Base-by-base conservation (phyloP, 768 basidiomycete genomes). In the Termitomyces sp. region DNA sequence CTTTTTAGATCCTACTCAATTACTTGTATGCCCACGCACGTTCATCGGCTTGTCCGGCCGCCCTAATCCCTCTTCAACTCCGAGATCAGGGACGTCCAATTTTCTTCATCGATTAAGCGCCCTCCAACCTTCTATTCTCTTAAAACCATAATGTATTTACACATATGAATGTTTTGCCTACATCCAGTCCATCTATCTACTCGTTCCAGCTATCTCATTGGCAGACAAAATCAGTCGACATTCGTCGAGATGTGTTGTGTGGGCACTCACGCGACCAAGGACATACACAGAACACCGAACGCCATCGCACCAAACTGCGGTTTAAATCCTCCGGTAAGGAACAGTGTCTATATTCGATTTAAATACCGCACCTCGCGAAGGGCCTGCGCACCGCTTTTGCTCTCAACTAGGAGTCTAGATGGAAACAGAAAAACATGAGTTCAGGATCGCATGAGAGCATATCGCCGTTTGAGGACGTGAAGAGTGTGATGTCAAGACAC, bases 271-370 rank as follows among this genome's bases (percentile, higher is more conserved):
- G 91, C 91, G 68, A 93, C 91, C 67, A 89, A 69, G 70, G 92
- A 87, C 93, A 96, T 96, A 77, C 92, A 94, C 67, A 81, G 68
- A 62, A 95, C 93, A 30, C 93, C 93, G 69, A 96, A 81, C 47
- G 83, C 83, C 93, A 96, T 95, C 57, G 92, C 93, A 57, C 79
- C 87, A 73, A 95, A 94, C 92, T 95, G 70, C 59, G 62, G 70
- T 60, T 46, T 37, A 42, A 55, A 45, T 34, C 42, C 35, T n/a
- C 32, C 41, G 50, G 54, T 45, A 55, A 48, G 55, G 46, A 55
- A 58, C 45, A 47, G 35, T 52, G 55, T 61, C 51, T 40, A 27
- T 44, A 50, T 55, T 44, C 47, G 43, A 41, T 45, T 52, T 55
- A 27, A 34, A 50, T 50, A 28, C 68, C 81, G 66, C 68, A 86